Conservation (phyloP, 2,329 filamentous ascomycete genomes). For the Falciphora oryzae region DNA sequence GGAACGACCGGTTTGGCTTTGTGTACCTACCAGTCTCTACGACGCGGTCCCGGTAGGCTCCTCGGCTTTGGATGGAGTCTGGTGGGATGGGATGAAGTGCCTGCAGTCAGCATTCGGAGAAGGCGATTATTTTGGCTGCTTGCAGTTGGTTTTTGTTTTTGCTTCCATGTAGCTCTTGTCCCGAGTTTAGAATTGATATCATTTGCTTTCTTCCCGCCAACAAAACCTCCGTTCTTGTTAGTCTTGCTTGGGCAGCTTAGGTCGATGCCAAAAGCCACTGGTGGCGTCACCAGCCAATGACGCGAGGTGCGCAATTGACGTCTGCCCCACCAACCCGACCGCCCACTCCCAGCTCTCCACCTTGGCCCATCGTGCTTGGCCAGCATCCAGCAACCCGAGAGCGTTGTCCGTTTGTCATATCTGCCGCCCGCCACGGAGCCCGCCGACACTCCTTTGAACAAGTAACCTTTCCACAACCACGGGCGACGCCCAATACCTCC, state of each 20-base stretch:
- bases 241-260: too few species aligned
- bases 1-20: background rate
- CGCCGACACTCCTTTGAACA: background rate
- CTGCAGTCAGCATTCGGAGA: background rate
- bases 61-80: constrained; percentile 1
- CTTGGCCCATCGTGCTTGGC: background rate
- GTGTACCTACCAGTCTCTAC: background rate
- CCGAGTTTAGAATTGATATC: constrained; percentile 1
- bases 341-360: background rate
- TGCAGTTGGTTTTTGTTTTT: constrained; percentile 2
- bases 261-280: background rate
- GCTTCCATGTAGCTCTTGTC: background rate
- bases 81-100: background rate
- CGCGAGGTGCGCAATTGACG: background rate
- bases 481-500: background rate
- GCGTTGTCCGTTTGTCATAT: constrained; percentile 10
- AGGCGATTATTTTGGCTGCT: background rate
- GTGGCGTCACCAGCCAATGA: background rate
- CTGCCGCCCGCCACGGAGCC: background rate
- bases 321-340: background rate
- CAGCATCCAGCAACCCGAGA: constrained; percentile 5
- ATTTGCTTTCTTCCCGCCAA: background rate
- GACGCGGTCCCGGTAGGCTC: background rate
- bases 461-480: background rate
- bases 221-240: too few species aligned